Evolutionary conservation across 352 stramenopile genomes (phyloP).

Genomic region (Albugo laibachii): DNA sequence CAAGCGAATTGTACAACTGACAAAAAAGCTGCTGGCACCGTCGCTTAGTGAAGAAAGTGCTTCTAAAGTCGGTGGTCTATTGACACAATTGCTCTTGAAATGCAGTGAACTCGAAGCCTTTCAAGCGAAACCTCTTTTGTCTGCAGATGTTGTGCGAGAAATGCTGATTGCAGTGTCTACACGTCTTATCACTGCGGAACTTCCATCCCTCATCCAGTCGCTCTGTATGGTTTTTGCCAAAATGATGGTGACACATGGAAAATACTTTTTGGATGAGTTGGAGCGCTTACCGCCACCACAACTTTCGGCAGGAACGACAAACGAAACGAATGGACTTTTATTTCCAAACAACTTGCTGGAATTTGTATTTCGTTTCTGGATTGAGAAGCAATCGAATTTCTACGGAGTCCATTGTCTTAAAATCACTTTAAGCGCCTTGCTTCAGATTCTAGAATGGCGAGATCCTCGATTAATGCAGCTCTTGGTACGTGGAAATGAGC

Average conservation of each 20-base stretch:
- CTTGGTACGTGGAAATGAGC: slow-evolving; percentile 27
- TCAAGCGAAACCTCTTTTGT: slow-evolving; percentile 23
- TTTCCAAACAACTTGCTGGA: slow-evolving; percentile 25
- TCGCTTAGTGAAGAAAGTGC: slow-evolving; percentile 44
- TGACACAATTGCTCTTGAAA: slow-evolving; percentile 65
- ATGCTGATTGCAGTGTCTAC: slow-evolving; percentile 49
- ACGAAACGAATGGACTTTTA: not conserved
- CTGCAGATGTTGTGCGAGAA: slow-evolving; percentile 40
- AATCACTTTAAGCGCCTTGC: slow-evolving; percentile 51
- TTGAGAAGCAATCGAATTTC: slow-evolving; percentile 68
- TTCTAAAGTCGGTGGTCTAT: slow-evolving; percentile 48
- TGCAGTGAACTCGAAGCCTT: too few relatives aligned
- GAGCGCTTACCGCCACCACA: slow-evolving; percentile 35
- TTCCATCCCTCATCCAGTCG: slow-evolving; percentile 58
- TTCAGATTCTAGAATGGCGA: slow-evolving; percentile 59
- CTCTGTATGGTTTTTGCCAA: slow-evolving; percentile 69
- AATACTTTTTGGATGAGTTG: slow-evolving; percentile 41
- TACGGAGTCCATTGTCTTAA: slow-evolving; percentile 74
- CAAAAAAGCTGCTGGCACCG: slow-evolving; percentile 45
- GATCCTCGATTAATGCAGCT: slow-evolving; percentile 46
- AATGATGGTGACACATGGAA: slow-evolving; percentile 49
- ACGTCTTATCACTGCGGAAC: slow-evolving; percentile 36
- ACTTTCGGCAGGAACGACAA: not conserved
- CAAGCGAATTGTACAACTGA: slow-evolving; percentile 51
- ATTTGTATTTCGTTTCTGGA: slow-evolving; percentile 68